Base-by-base conservation (phyloP, 305 asterid genomes). In the Caryopteris hybrid region DNA sequence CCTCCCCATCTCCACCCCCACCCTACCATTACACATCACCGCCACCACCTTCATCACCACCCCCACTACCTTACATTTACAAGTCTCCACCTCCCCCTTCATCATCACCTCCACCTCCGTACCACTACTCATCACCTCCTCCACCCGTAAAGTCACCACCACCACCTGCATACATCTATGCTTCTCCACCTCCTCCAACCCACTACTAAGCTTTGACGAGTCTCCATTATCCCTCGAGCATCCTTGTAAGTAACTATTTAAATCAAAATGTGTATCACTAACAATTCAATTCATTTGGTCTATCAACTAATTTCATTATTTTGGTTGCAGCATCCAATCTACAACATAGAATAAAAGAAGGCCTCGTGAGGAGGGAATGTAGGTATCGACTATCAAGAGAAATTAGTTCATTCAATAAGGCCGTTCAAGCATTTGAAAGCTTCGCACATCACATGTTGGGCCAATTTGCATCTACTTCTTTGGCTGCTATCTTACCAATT, bases 161-260 rank as follows among this genome's bases (percentile, higher is more conserved):
- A 25, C 87, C 90, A 43, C 88, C 84, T 0, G 69, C 63, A n/a
- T 82, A 82, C 75, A 60, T 56, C 61, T 78, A 85, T 16, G 48
- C 78, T 41, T 80, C 88, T 22, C 87, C 92, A 13, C 87, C 92
- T 61, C 92, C 92, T 14, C 87, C 90, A 18, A 74, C 59, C 21
- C 68, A 80, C 25, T 76, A 86, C 14, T 86, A 60, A 73, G 65
- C 38, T 57, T 22, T 36, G 20, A 54, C 6, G 23, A 29, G 8
- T 57, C 18, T 50, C 10, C 38, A 60, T 39, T n/a, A 0, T 38
- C 25, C 66, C 48, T 27, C 56, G 1, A 70, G 54, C 81, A 70
- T 58, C 62, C 68, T 42, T 38, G 89, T 81, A 70, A 79, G 88
- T 65, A 18, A 54, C 9, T 25, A 0, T 34, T 51, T 25, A 3